Evolutionary conservation across 2,329 filamentous ascomycete genomes (phyloP), one percentile per base, ranked within the genome.

Genomic region (Talaromyces islandicus): DNA sequence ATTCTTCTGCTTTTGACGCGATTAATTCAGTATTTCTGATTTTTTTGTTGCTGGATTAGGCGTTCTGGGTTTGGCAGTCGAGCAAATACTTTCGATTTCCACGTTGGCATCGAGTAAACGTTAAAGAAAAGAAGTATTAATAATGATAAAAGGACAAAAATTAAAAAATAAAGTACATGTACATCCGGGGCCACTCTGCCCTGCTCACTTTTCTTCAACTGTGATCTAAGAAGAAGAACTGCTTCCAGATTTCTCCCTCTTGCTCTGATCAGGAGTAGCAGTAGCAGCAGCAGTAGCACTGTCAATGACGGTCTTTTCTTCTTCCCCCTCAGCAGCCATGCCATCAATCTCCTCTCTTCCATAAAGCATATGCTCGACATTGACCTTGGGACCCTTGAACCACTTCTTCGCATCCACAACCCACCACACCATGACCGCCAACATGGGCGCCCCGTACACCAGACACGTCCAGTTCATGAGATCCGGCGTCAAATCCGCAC

Each of bases 341-440:
- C 43, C 43, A 14, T 67, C 58, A 0, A 24, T 25, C 43, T 60
- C 54, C 32, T 60, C 58, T n/a, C 38, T 29, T 62, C 65, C 65
- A 54, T 64, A 64, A 41, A 74, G 69, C 11, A 69, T 69, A 71
- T 86, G 83, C 65, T 85, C 81, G 27, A 89, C 76, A 66, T 89
- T 89, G 62, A 89, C 83, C 75, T 85, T 88, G 0, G 87, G 87
- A 0, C 87, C 87, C 67, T 84, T 87, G 73, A 89, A 90, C 87
- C 87, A 89, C 67, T 83, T 86, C 54, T 78, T 78, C 10, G 87
- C 87, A 64, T 82, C 81, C 4, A 89, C 73, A 46, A 83, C 74
- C 79, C 85, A 90, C 85, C 86, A 89, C 14, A 86, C 71, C 2
- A 80, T 73, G 4, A 85, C 78, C 3, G 80, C 69, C 4, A 84